Conservation (phyloP, 2,329 filamentous ascomycete genomes). For the Aspergillus vadensis region DNA sequence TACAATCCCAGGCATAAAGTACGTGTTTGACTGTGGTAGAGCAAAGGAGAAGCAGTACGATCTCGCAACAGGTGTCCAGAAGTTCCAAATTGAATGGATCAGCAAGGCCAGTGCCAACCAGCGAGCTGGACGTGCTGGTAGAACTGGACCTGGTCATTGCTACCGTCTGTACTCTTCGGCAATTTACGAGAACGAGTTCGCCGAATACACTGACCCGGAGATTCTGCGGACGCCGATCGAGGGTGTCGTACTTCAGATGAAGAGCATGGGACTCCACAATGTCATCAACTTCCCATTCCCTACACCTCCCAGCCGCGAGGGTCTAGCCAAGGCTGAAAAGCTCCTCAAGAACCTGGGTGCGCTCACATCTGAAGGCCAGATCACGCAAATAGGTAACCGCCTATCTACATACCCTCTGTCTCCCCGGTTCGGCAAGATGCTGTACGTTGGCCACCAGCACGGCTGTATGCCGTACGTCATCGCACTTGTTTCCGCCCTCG, state of each 20-base stretch:
- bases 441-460: slow-evolving; percentile 83
- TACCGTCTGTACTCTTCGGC: slow-evolving; percentile 94
- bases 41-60: slow-evolving; percentile 92
- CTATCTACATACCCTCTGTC: slow-evolving; percentile 89
- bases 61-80: slow-evolving; percentile 85
- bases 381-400: slow-evolving; percentile 76
- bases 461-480: slow-evolving; percentile 83
- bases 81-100: slow-evolving; percentile 93
- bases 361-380: slow-evolving; percentile 68
- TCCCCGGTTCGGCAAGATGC: slow-evolving; percentile 85
- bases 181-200: slow-evolving; percentile 83
- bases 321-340: slow-evolving; percentile 80
- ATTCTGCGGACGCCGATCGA: slow-evolving; percentile 90
- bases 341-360: slow-evolving; percentile 84
- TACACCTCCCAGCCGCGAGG: slow-evolving; percentile 77
- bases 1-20: slow-evolving; percentile 91
- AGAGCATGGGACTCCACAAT: slow-evolving; percentile 87
- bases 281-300: slow-evolving; percentile 96
- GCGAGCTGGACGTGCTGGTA: slow-evolving; percentile 86
- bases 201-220: slow-evolving; percentile 83
- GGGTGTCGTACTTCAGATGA: slow-evolving; percentile 87
- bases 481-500: slow-evolving; percentile 83
- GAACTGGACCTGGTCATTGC: slow-evolving; percentile 94
- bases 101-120: slow-evolving; percentile 96
- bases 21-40: slow-evolving; percentile 92